Percentiles rank a stretch among this genome's conserved stretches.
Evolutionary conservation across 2,329 filamentous ascomycete genomes (phyloP).

Genomic region (Epichloe scottii): DNA sequence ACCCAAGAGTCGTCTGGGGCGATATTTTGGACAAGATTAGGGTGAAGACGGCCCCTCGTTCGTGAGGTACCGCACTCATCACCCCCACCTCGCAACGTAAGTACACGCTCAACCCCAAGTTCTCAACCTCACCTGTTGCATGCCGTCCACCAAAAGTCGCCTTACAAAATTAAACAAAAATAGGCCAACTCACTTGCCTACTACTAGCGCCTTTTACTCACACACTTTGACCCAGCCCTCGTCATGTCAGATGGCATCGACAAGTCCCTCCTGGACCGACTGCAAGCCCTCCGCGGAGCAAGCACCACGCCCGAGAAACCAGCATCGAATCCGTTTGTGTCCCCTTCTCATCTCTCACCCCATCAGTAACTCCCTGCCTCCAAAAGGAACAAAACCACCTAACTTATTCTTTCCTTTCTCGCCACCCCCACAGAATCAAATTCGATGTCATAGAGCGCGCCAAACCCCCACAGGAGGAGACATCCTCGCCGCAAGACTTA

Average conservation of each 20-base stretch:
- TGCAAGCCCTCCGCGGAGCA: constrained; percentile 35
- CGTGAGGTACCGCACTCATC: too few relatives aligned
- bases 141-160: too few relatives aligned
- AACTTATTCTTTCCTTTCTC: not conserved
- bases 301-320: constrained; percentile 19
- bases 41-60: too few relatives aligned
- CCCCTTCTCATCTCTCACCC: not conserved
- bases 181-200: too few relatives aligned
- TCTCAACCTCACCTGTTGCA: too few relatives aligned
- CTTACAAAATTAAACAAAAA: too few relatives aligned
- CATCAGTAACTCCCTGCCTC: constrained; percentile 6
- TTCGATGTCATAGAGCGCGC: constrained; percentile 29
- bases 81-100: too few relatives aligned
- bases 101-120: too few relatives aligned
- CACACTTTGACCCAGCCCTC: not conserved
- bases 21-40: too few relatives aligned
- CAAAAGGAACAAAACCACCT: not conserved
- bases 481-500: constrained; percentile 37
- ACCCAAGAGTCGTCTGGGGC: too few relatives aligned
- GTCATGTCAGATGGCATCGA: constrained; percentile 27
- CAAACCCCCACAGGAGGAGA: constrained; percentile 35
- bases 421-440: constrained; percentile 11
- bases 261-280: constrained; percentile 36
- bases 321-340: not conserved
- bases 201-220: not conserved